These are phyloP conservation scores for Cordyceps fumosorosea DNA, from an alignment of 2,329 filamentous ascomycete species.

Conservation along the genomic window DNA sequence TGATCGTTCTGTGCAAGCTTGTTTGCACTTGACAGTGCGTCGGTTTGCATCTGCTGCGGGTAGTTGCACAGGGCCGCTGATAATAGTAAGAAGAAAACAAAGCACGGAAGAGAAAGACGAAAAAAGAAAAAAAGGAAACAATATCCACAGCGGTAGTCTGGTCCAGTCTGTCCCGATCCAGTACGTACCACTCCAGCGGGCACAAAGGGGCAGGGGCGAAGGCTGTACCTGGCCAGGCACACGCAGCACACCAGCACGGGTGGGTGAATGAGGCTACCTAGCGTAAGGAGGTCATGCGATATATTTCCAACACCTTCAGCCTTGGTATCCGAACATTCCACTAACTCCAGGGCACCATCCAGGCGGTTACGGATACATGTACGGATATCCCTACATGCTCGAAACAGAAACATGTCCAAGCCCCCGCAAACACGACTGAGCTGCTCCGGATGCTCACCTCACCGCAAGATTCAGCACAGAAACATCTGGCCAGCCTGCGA, in stretches of 20 bases:
- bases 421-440: neutral
- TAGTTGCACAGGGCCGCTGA: too few species aligned
- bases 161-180: neutral
- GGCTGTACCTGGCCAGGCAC: neutral
- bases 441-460: neutral
- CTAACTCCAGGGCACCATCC: too few species aligned
- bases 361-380: neutral
- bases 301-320: too few species aligned
- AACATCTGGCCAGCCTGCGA: neutral
- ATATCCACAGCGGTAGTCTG: neutral
- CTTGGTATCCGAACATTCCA: too few species aligned
- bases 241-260: neutral
- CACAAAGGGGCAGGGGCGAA: neutral
- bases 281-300: too few species aligned
- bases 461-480: constrained; percentile 7
- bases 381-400: neutral
- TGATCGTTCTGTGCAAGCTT: neutral
- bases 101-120: neutral
- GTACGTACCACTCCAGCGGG: neutral
- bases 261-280: too few species aligned
- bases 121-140: neutral
- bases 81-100: neutral
- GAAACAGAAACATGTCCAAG: neutral
- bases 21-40: neutral
- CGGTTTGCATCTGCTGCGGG: neutral